Evolutionary conservation across 257 asterid species (phyloP).

Genomic region (Ajuga chamaepitys): DNA sequence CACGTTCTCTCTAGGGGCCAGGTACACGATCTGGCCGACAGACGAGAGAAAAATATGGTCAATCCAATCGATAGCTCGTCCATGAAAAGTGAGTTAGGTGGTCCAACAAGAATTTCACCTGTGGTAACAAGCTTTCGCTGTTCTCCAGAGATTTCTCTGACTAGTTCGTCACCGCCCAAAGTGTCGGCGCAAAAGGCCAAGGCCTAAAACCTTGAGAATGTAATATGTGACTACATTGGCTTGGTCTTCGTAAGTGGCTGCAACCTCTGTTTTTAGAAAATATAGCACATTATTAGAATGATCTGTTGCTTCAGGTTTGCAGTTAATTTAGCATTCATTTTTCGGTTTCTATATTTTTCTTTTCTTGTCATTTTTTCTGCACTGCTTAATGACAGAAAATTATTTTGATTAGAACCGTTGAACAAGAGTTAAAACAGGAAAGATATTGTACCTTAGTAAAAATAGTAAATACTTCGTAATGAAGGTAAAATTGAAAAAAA

Average conservation of each 20-base stretch:
- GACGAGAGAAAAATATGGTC: conserved; percentile 55
- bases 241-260: conserved; percentile 46
- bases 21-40: conserved; percentile 49
- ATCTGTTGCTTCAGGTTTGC: too few relatives aligned
- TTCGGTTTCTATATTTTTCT: too few relatives aligned
- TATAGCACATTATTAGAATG: too few relatives aligned
- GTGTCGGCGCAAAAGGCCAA: conserved; percentile 52
- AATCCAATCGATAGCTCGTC: conserved; percentile 65
- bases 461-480: too few relatives aligned
- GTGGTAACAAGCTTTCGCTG: conserved; percentile 47
- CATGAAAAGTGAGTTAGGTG: conserved; percentile 62
- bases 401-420: too few relatives aligned
- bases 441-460: too few relatives aligned
- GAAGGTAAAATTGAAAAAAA: too few relatives aligned
- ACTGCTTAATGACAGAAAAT: too few relatives aligned
- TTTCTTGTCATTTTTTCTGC: too few relatives aligned
- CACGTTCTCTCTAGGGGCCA: conserved; percentile 47
- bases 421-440: too few relatives aligned
- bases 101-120: conserved; percentile 67
- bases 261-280: conserved; percentile 21
- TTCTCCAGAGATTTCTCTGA: conserved; percentile 51
- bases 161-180: conserved; percentile 48
- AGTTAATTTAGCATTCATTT: too few relatives aligned
- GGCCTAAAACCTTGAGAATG: conserved; percentile 39
- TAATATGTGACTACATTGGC: conserved; percentile 45